phyloP scores from a whole-genome alignment of 768 basidiomycete species.

The Russula dissimulans region DNA sequence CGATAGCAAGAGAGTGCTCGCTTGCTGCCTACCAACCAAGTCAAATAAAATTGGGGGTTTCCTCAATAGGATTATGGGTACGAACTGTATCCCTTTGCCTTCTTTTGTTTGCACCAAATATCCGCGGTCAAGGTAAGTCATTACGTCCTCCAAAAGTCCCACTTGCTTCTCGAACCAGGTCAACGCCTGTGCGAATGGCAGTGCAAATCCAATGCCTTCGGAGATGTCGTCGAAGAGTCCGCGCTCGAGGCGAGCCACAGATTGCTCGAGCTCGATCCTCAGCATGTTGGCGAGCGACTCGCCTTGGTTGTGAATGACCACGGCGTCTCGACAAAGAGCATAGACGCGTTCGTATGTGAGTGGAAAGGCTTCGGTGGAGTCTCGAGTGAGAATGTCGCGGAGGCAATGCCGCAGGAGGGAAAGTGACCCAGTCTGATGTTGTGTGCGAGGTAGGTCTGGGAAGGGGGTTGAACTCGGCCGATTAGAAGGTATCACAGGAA shows the following conservation, averaged over 20 bases:
- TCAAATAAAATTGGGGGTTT: not conserved
- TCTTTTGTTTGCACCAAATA: slow-evolving; percentile 1
- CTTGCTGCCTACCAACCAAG: slow-evolving; percentile 6
- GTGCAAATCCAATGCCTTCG: slow-evolving; percentile 45
- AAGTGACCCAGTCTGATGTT: slow-evolving; percentile 20
- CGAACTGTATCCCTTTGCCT: slow-evolving; percentile 34
- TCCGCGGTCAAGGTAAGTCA: slow-evolving; percentile 3
- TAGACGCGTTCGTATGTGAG: slow-evolving; percentile 51
- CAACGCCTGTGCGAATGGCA: slow-evolving; percentile 44
- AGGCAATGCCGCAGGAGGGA: slow-evolving; percentile 31
- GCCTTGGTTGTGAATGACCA: slow-evolving; percentile 44
- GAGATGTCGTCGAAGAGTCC: slow-evolving; percentile 27
- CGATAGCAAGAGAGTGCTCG: slow-evolving; percentile 1
- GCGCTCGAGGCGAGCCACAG: slow-evolving; percentile 33
- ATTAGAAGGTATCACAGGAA: not conserved
- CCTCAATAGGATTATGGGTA: not conserved
- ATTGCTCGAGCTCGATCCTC: slow-evolving; percentile 51
- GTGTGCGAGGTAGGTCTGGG: slow-evolving; percentile 16
- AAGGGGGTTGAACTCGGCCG: not conserved
- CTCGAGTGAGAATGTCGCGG: slow-evolving; percentile 28
- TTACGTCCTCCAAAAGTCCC: slow-evolving; percentile 28
- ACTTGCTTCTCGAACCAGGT: slow-evolving; percentile 58
- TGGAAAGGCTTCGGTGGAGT: slow-evolving; percentile 29
- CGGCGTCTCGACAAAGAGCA: slow-evolving; percentile 44
- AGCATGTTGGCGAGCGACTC: slow-evolving; percentile 50